Percentiles rank a stretch among this genome's conserved stretches.
Conservation (phyloP, 2,329 filamentous ascomycete genomes). For the Camptophora hylomeconis region DNA sequence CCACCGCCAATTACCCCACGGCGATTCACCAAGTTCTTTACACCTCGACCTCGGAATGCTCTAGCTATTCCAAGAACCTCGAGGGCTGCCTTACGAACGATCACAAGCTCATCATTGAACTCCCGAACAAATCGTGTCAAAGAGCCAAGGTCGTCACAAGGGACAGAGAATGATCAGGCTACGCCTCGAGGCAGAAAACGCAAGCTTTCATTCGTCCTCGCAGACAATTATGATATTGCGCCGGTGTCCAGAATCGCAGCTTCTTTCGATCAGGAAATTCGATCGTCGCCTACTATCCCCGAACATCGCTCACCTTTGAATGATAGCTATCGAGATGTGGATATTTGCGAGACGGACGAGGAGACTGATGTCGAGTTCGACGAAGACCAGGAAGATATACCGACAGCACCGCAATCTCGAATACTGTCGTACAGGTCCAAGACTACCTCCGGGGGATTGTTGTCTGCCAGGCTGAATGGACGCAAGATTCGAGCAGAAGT, state of each 20-base stretch:
- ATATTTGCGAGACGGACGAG: neutral
- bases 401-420: slow-evolving; percentile 7
- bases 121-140: too few relatives aligned
- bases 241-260: too few relatives aligned
- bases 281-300: slow-evolving; percentile 1
- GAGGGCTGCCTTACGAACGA: slow-evolving; percentile 31
- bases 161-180: slow-evolving; percentile 18
- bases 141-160: slow-evolving; percentile 7
- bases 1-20: slow-evolving; percentile 37
- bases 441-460: slow-evolving; percentile 7
- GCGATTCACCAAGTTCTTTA: slow-evolving; percentile 38
- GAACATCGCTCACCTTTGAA: too few relatives aligned
- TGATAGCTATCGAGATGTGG: slow-evolving; percentile 4
- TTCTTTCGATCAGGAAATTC: slow-evolving; percentile 24
- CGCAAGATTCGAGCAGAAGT: slow-evolving; percentile 7
- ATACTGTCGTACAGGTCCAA: slow-evolving; percentile 8
- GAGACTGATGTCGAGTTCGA: slow-evolving; percentile 5
- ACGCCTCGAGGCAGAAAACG: slow-evolving; percentile 34
- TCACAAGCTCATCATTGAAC: slow-evolving; percentile 21
- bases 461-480: slow-evolving; percentile 10
- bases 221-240: too few relatives aligned
- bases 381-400: slow-evolving; percentile 8
- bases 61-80: slow-evolving; percentile 25
- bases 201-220: slow-evolving; percentile 32
- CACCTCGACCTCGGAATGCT: slow-evolving; percentile 28